Conservation (phyloP, 176 grass and related monocot genomes). For the Carex kokanica region DNA sequence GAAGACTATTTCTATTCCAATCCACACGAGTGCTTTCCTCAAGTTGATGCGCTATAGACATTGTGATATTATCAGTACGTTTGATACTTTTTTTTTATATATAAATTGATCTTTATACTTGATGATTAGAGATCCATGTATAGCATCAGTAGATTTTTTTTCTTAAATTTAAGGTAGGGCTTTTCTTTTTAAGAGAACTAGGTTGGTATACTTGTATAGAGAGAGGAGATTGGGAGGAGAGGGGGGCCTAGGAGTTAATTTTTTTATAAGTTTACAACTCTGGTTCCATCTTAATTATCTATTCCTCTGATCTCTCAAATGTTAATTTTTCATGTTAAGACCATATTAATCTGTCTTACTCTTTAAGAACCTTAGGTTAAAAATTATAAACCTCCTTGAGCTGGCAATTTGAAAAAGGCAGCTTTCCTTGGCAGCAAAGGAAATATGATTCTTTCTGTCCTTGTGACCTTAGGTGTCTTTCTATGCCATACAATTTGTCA, state of each 20-base stretch:
- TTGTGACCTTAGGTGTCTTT: background rate
- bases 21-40: slow-evolving; percentile 78
- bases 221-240: background rate
- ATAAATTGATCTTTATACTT: background rate
- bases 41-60: slow-evolving; percentile 23
- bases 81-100: background rate
- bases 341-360: background rate
- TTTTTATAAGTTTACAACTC: background rate
- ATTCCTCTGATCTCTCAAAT: background rate
- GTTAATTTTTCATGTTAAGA: background rate
- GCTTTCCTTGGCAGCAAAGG: background rate
- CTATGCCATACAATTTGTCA: background rate
- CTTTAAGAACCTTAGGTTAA: background rate
- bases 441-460: background rate
- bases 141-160: background rate
- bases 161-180: background rate
- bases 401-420: background rate
- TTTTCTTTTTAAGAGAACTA: background rate
- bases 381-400: background rate
- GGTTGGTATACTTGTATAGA: slow-evolving; percentile 24
- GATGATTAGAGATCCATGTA: slow-evolving; percentile 8
- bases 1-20: slow-evolving; percentile 96
- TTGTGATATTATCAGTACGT: slow-evolving; percentile 32
- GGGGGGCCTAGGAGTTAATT: background rate
- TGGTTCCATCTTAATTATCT: background rate